Evolutionary conservation across 2,329 filamentous ascomycete species (phyloP).

Genomic region (Venturia pyrina): DNA sequence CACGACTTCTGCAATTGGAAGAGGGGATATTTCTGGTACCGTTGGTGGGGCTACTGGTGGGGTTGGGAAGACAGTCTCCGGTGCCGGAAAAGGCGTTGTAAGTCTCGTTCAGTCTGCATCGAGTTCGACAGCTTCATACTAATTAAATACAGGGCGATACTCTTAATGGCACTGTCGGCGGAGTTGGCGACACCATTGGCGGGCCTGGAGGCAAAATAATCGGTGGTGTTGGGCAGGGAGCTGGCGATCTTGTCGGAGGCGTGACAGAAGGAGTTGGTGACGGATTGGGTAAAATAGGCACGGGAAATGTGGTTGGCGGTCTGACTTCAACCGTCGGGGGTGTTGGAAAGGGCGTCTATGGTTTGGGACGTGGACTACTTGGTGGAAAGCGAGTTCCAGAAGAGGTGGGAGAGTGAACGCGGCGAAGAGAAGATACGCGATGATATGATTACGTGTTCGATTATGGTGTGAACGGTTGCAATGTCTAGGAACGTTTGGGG

Average conservation of each 20-base stretch:
- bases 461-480: too few relatives aligned
- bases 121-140: not conserved
- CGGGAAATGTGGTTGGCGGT: conserved; percentile 35
- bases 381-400: conserved; percentile 20
- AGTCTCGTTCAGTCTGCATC: conserved; percentile 2
- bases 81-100: conserved; percentile 27
- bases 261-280: conserved; percentile 34
- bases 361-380: conserved; percentile 24
- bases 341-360: conserved; percentile 27
- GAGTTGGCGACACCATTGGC: conserved; percentile 20
- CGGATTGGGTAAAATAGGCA: conserved; percentile 35
- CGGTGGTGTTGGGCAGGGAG: conserved; percentile 32
- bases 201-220: conserved; percentile 32
- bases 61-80: conserved; percentile 24
- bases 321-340: conserved; percentile 32
- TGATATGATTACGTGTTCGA: not conserved
- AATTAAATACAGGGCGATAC: conserved; percentile 11
- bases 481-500: too few relatives aligned
- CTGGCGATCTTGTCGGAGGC: conserved; percentile 30
- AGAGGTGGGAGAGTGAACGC: conserved; percentile 7
- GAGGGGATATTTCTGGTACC: conserved; percentile 30
- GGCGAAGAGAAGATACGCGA: not conserved
- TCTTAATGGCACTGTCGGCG: conserved; percentile 8
- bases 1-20: conserved; percentile 33
- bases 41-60: conserved; percentile 27